Base-by-base conservation (phyloP, 192 early-diverging fungal genomes). In the Podila verticillata region DNA sequence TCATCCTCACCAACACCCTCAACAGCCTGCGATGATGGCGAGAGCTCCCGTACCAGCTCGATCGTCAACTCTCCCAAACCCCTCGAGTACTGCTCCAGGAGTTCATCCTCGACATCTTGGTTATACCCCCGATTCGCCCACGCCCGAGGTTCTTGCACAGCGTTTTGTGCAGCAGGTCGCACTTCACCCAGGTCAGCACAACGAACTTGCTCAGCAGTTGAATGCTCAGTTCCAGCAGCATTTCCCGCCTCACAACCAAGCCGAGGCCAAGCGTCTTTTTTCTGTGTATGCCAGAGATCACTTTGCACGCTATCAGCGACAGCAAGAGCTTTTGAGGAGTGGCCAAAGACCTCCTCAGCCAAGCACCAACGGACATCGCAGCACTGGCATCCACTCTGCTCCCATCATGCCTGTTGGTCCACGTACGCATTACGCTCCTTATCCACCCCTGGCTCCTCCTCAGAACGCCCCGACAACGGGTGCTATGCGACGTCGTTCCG, bases 131-230 rank as follows among this genome's bases (percentile, higher is more conserved):
- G 70, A 80, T 29, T 80, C 77, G 4, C 77, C 77, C 4, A 80
- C 77, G 9, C 77, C 77, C 17, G 77, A 80, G 56, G 69, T 72
- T 30, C 77, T 80, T 35, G 77, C 77, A 5, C 77, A 80, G 28
- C 65, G 70, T 20, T 80, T 80, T 44, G 77, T 80, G 15, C 70
- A 80, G 34, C 70, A 80, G 57, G 77, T 71, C 30, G 77, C 77
- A 6, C 59, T 80, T 10, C 57, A 72, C n/a, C 77, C 70, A 54
- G 77, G 77, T 15, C 64, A 72, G 56, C 77, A 80, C 17, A 80
- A 70, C 61, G 77, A 80, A 26, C 57, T 80, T 24, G 77, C 70
- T 4, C 77, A 80, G 48, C 49, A 61, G 13, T 39, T 80, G 39
- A 60, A 72, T 65, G 69, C 77, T 17, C 77, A 80, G 58, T 80